phyloP scores from a whole-genome alignment of 768 basidiomycete genomes.

The Collybiopsis confluens region DNA sequence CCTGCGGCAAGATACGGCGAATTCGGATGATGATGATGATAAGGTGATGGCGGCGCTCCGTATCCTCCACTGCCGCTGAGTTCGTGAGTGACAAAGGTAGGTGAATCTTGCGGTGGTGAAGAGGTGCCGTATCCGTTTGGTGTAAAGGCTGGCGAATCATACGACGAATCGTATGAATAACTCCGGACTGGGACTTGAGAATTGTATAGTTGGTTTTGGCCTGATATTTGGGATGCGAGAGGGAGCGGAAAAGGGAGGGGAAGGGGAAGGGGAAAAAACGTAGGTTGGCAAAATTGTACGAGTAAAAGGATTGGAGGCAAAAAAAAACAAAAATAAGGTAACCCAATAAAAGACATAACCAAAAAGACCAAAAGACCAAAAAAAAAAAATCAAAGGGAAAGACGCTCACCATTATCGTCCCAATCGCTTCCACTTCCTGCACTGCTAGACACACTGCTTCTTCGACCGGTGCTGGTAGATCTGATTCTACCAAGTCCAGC shows the following conservation, averaged over 20 bases:
- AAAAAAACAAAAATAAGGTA: no score
- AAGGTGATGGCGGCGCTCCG: no score
- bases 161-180: slow-evolving; percentile 3
- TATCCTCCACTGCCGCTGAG: no score
- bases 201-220: background rate
- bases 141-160: background rate
- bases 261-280: slow-evolving; percentile 9
- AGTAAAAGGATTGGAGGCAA: no score
- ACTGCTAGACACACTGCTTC: slow-evolving; percentile 3
- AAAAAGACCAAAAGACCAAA: background rate
- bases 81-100: background rate
- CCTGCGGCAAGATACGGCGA: background rate
- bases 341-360: background rate
- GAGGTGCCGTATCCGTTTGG: background rate
- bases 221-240: background rate
- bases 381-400: slow-evolving; percentile 7
- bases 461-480: background rate
- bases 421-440: slow-evolving; percentile 67
- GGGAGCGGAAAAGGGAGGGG: slow-evolving; percentile 5
- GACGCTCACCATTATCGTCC: slow-evolving; percentile 68
- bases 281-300: background rate
- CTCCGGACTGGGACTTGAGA: background rate
- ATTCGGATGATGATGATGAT: no score
- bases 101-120: background rate
- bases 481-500: slow-evolving; percentile 12